Base-by-base conservation (phyloP, 176 grass and related monocot genomes). In the Otatea glauca region DNA sequence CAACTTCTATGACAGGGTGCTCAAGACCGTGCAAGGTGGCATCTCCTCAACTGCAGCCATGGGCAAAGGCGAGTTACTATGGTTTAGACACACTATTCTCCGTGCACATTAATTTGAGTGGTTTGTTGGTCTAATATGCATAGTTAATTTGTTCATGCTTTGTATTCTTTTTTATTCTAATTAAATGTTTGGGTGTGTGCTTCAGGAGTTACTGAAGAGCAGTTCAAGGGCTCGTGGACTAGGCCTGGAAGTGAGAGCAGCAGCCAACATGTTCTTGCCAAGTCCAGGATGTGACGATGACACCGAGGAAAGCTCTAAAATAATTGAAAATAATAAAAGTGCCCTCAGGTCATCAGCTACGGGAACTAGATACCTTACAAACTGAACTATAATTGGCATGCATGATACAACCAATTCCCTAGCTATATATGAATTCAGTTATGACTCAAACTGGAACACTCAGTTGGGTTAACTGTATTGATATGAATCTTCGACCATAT, bases 11-110 rank as follows among this genome's bases (percentile, higher is more conserved):
- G 95, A 95, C 72, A 85, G 85, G 85, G 90, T 94, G 75, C 90
- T 98, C 71, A 98, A 93, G 91, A 92, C 95, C 9, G 95, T 98
- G 71, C 95, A 98, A 78, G 95, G 95, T 18, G 95, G 95, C 51
- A 93, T 98, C 56, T 95, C 92, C 41, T 98, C 95, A 0, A 98
- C 95, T 0, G 91, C 92, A 5, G 95, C 95, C 85, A 98, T 98
- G 95, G 95, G 92, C 53, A 98, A 95, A 95, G 95, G 95, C 86
- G 85, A 83, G 72, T 43, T 5, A 3, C 65, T 41, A 39, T 6
- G 44, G 35, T 59, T 25, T 37, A 12, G 4, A 66, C 2, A 11
- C 14, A 23, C 0, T 39, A 11, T 41, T 24, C 29, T 5, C 29
- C 54, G 9, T 62, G 8, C 27, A 55, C 29, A 41, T 12, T 37